Evolutionary conservation across 2,329 filamentous ascomycete species (phyloP).

Genomic region (Alternaria metachromatica): DNA sequence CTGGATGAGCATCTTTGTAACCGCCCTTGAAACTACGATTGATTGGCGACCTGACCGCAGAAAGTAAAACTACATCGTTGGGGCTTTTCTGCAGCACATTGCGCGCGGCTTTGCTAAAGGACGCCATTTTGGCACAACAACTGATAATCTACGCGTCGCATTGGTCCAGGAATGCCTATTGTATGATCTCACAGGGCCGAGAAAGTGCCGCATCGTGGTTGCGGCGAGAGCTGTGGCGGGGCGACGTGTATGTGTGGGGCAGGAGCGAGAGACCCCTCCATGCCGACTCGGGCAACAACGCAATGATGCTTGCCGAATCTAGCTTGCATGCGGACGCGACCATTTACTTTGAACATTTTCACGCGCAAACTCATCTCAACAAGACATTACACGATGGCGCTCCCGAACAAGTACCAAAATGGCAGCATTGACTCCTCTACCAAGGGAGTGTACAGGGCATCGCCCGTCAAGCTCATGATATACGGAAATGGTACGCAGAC

Average conservation of each 20-base stretch:
- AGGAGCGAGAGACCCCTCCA: constrained; percentile 36
- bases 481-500: constrained; percentile 40
- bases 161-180: background rate
- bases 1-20: constrained; percentile 90
- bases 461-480: constrained; percentile 47
- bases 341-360: constrained; percentile 5
- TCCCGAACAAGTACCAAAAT: constrained; percentile 44
- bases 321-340: constrained; percentile 10
- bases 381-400: constrained; percentile 29
- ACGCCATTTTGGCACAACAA: constrained; percentile 27
- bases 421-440: constrained; percentile 42
- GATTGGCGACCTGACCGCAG: constrained; percentile 85
- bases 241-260: constrained; percentile 39
- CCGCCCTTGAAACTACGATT: constrained; percentile 88
- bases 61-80: constrained; percentile 94
- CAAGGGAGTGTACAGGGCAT: constrained; percentile 46
- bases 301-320: constrained; percentile 10
- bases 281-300: constrained; percentile 29
- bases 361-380: constrained; percentile 1
- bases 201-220: constrained; percentile 31
- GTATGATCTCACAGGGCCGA: constrained; percentile 14
- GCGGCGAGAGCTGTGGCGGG: constrained; percentile 36
- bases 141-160: background rate
- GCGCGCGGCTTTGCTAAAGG: constrained; percentile 38
- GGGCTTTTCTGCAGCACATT: constrained; percentile 84